Conservation (phyloP, 768 basidiomycete species). For the Lactarius sanguifluus region DNA sequence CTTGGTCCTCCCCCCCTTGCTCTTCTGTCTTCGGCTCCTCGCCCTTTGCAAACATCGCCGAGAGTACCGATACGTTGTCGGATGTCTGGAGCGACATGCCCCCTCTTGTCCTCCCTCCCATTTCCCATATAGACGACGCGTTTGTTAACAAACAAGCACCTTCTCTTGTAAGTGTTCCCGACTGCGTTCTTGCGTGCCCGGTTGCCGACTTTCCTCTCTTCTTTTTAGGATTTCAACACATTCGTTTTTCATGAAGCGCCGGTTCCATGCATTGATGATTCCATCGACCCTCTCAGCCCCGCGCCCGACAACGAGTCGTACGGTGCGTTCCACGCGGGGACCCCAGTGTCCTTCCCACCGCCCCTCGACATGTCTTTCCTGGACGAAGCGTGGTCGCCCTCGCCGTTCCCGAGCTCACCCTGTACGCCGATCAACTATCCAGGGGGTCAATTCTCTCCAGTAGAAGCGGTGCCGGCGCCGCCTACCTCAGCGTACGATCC, state of each 20-base stretch:
- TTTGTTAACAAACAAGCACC: slow-evolving; percentile 21
- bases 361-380: slow-evolving; percentile 25
- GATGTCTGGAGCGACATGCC: slow-evolving; percentile 28
- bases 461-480: slow-evolving; percentile 21
- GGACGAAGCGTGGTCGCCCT: slow-evolving; percentile 18
- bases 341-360: slow-evolving; percentile 7
- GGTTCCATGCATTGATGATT: slow-evolving; percentile 27
- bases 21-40: slow-evolving; percentile 15
- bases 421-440: slow-evolving; percentile 23
- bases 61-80: slow-evolving; percentile 5
- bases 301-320: background rate
- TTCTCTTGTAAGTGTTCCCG: slow-evolving; percentile 27
- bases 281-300: slow-evolving; percentile 29
- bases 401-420: slow-evolving; percentile 24
- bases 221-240: slow-evolving; percentile 26
- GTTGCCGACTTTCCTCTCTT: background rate
- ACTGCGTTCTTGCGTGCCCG: background rate
- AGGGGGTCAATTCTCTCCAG: slow-evolving; percentile 18
- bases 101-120: slow-evolving; percentile 27
- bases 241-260: slow-evolving; percentile 29
- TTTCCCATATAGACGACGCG: slow-evolving; percentile 1
- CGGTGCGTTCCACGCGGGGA: slow-evolving; percentile 17
- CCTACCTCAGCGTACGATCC: slow-evolving; percentile 11
- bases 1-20: background rate
- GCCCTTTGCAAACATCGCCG: slow-evolving; percentile 13